Evolutionary conservation across 495 filamentous ascomycete species (phyloP).

Genomic region (Daldinia childiae): DNA sequence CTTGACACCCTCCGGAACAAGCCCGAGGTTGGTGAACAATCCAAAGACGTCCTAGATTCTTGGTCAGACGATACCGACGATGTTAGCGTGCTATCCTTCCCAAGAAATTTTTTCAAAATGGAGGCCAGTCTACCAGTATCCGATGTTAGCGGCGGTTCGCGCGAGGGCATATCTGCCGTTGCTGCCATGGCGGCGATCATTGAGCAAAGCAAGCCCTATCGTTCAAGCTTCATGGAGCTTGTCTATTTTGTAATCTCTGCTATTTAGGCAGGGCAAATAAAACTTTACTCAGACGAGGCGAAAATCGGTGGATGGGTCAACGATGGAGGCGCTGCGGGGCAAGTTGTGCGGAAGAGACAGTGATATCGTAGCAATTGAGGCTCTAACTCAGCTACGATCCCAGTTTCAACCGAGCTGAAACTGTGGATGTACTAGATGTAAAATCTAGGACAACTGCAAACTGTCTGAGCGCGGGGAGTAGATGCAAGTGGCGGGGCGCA

Average conservation of each 20-base stretch:
- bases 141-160: conserved; percentile 31
- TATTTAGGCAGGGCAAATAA: conserved; percentile 18
- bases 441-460: conserved; percentile 15
- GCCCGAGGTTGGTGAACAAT: conserved; percentile 50
- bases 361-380: conserved; percentile 32
- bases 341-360: conserved; percentile 13
- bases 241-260: conserved; percentile 16
- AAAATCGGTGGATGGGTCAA: conserved; percentile 7
- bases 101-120: conserved; percentile 48
- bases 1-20: conserved; percentile 67
- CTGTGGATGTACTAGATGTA: conserved; percentile 7
- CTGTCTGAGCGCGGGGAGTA: conserved; percentile 23
- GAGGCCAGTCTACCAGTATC: conserved; percentile 41
- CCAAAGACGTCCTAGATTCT: conserved; percentile 42
- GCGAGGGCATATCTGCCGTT: conserved; percentile 30
- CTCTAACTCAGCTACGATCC: conserved; percentile 21
- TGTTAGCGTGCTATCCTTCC: conserved; percentile 38
- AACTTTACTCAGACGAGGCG: conserved; percentile 9
- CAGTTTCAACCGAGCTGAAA: conserved; percentile 21
- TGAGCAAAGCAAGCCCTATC: conserved; percentile 25
- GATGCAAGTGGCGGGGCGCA: conserved; percentile 31
- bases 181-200: conserved; percentile 38
- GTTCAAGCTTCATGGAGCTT: conserved; percentile 31
- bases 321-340: conserved; percentile 20
- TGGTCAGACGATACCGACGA: conserved; percentile 32